Evolutionary conservation across 805 yeast genomes (phyloP).

Genomic region (Saccharomycopsis amapae): DNA sequence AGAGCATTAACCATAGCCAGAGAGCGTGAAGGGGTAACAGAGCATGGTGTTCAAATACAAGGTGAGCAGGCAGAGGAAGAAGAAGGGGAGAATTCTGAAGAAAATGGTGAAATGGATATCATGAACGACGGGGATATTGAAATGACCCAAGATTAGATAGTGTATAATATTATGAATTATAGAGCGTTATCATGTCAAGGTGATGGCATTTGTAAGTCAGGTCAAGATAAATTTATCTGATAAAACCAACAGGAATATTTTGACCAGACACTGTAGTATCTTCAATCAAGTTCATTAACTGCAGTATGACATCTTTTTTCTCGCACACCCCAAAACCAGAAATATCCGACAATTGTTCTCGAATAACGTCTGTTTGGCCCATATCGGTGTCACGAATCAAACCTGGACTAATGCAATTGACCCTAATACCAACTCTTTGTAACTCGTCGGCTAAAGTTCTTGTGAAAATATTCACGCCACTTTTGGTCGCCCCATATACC

Average conservation of each 20-base stretch:
- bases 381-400: conserved; percentile 60
- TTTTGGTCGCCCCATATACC: conserved; percentile 64
- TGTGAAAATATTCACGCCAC: conserved; percentile 61
- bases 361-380: conserved; percentile 31
- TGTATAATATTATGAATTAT: too few species aligned
- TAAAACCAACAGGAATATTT: too few species aligned
- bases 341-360: neutral
- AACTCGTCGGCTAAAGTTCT: conserved; percentile 53
- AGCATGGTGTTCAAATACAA: neutral
- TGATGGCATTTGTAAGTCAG: too few species aligned
- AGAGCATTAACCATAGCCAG: conserved; percentile 2
- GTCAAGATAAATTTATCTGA: too few species aligned
- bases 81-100: conserved; percentile 1
- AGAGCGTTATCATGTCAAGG: too few species aligned
- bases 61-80: too few species aligned
- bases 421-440: conserved; percentile 44
- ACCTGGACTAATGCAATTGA: conserved; percentile 66
- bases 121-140: conserved; percentile 5
- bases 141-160: too few species aligned
- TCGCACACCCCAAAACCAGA: neutral
- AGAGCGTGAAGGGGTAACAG: neutral
- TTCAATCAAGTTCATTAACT: conserved; percentile 24
- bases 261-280: conserved; percentile 29
- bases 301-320: conserved; percentile 24
- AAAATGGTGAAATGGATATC: neutral